phyloP scores from a whole-genome alignment of 108 stramenopile species.

The Nannochloropsis oceanica region DNA sequence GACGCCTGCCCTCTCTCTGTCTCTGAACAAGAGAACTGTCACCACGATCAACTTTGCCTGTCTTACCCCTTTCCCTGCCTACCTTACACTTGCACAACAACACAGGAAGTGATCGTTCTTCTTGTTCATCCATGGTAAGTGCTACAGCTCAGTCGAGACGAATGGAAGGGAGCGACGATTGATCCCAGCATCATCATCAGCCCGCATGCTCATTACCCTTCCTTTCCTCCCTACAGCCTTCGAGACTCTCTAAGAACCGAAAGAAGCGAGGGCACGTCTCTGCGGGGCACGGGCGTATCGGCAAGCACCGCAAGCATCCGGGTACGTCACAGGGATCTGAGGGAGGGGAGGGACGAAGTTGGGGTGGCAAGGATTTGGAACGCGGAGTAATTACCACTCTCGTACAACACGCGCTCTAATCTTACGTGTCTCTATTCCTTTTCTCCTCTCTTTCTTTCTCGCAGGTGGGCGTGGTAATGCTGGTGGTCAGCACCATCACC shows the following conservation, averaged over 20 bases:
- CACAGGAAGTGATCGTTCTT: neutral
- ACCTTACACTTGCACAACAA: neutral
- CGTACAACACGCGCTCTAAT: too few relatives aligned
- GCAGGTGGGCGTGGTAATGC: constrained; percentile 98
- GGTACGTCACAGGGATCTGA: neutral
- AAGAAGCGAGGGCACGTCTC: constrained; percentile 99
- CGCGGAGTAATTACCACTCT: too few relatives aligned
- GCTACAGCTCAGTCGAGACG: neutral
- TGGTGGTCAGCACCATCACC: constrained; percentile 99
- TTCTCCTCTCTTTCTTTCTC: too few relatives aligned
- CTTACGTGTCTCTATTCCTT: too few relatives aligned
- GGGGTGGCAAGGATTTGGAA: neutral
- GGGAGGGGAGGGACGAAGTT: neutral
- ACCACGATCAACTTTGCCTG: too few relatives aligned
- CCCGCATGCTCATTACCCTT: neutral
- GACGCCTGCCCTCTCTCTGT: too few relatives aligned
- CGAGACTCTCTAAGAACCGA: constrained; percentile 78
- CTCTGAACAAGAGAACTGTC: too few relatives aligned
- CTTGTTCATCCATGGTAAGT: neutral
- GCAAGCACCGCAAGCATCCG: constrained; percentile 99
- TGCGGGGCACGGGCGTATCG: constrained; percentile 96
- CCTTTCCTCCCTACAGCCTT: constrained; percentile 45
- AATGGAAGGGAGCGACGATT: neutral
- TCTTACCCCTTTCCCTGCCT: neutral
- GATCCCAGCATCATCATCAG: neutral